Conservation (phyloP, 768 basidiomycete genomes). For the Tylopilus felleus region DNA sequence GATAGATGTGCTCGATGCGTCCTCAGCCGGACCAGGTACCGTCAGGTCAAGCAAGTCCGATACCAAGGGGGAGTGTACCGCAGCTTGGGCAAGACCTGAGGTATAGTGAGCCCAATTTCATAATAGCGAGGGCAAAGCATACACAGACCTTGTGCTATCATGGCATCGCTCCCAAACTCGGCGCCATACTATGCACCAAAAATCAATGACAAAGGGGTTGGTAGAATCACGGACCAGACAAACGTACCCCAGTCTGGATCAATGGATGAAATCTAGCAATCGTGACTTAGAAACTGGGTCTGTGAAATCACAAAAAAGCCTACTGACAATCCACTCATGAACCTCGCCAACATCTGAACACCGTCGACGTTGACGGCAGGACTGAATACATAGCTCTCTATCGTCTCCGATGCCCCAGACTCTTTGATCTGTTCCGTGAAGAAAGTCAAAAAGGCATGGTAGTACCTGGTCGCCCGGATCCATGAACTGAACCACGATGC, state of each 20-base stretch:
- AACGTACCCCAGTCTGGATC: conserved; percentile 55
- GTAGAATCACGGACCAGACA: background rate
- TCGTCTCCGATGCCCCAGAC: conserved; percentile 35
- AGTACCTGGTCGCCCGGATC: conserved; percentile 24
- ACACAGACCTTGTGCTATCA: conserved; percentile 47
- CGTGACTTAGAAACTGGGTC: background rate
- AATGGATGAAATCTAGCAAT: conserved; percentile 47
- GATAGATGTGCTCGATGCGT: background rate
- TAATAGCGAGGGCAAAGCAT: background rate
- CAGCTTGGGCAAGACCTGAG: conserved; percentile 48
- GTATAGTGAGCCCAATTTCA: background rate
- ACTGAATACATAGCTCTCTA: conserved; percentile 50
- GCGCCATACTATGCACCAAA: conserved; percentile 41
- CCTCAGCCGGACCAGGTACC: conserved; percentile 1
- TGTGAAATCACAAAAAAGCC: background rate
- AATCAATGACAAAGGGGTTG: background rate
- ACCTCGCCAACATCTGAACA: conserved; percentile 32
- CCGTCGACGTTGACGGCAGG: conserved; percentile 31
- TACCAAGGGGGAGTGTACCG: conserved; percentile 35
- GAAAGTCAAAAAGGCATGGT: conserved; percentile 37
- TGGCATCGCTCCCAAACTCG: conserved; percentile 49
- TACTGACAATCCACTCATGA: conserved; percentile 37
- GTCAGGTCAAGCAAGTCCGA: conserved; percentile 34
- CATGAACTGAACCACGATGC: conserved; percentile 33
- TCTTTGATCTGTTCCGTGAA: conserved; percentile 39